phyloP scores from a whole-genome alignment of 2,329 filamentous ascomycete species.

The Amesomyces nigricolor region DNA sequence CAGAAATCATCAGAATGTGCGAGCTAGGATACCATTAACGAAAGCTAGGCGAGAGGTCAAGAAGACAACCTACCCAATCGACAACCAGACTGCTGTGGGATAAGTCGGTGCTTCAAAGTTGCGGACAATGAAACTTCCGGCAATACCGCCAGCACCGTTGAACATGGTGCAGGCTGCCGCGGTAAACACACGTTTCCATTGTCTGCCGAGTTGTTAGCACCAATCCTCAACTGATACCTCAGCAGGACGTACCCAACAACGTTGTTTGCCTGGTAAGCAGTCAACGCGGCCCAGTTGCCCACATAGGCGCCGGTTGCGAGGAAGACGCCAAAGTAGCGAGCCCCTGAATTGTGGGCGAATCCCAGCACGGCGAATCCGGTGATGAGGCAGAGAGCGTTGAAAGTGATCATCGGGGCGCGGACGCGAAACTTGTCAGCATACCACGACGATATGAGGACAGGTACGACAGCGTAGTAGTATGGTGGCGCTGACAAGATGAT shows the following conservation, averaged over 20 bases:
- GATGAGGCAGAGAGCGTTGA: conserved; percentile 59
- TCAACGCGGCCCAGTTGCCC: conserved; percentile 63
- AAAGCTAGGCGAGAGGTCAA: neutral
- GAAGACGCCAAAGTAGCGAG: conserved; percentile 59
- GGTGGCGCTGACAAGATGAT: conserved; percentile 62
- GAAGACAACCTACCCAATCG: conserved; percentile 18
- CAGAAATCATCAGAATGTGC: conserved; percentile 21
- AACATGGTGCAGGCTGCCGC: conserved; percentile 24
- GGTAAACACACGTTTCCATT: conserved; percentile 26
- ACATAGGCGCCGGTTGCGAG: conserved; percentile 64
- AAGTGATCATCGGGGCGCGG: conserved; percentile 57
- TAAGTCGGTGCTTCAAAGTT: conserved; percentile 22
- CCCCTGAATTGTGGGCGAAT: conserved; percentile 52
- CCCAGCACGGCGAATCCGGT: conserved; percentile 61
- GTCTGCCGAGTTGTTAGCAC: conserved; percentile 7
- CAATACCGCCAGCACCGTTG: conserved; percentile 25
- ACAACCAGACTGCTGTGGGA: conserved; percentile 24
- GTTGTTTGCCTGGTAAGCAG: conserved; percentile 58
- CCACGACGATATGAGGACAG: conserved; percentile 56
- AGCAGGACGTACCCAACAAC: conserved; percentile 31
- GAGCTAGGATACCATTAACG: conserved; percentile 15
- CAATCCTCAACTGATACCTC: too few species aligned
- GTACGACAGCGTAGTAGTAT: conserved; percentile 62
- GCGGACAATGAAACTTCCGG: conserved; percentile 24
- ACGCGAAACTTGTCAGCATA: conserved; percentile 56